Base-by-base conservation (phyloP, 805 yeast genomes). In the Isabelozyma pseudorhagii region DNA sequence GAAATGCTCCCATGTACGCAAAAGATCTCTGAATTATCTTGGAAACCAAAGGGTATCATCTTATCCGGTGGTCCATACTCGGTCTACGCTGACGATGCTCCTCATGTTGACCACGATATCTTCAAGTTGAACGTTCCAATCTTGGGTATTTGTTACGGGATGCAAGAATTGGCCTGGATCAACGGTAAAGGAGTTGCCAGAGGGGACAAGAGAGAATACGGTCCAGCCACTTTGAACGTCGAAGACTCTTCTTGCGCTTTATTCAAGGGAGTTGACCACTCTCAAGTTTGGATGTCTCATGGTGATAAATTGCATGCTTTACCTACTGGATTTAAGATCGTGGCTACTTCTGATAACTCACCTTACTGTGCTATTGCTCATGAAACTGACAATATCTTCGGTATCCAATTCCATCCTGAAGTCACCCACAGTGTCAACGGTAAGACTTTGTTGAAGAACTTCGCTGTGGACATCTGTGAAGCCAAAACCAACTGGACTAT, bases 1-100 rank as follows among this genome's bases (percentile, higher is more conserved):
- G 99, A 94, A 77, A 94, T 94, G 99, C 82, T 94, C 56, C 99
- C 99, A 59, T 94, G 99, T 76, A 94, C 99, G 48, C 99, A 96
- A 75, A 94, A 94, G 78, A 93, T 94, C 66, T 68, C 86, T 48
- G 97, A 93, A 59, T 81, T 94, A 61, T 72, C 84, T 52, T 94
- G 97, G 96, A 92, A 83, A 68, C 99, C 99, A 59, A 89, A 85
- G 69, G 99, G 99, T 75, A 85, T 94, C 51, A 94, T 94, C 64
- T 77, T 94, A 54, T 91, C 97, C 44, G 99, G 99, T 55, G 94
- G 97, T 57, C 99, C 99, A 47, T 94, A 89, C 85, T 91, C 98
- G 10, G 99, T 94, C 46, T 94, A 93, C 67, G 97, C 87, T 51
- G 86, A 83, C 50, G 98, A 86, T 61, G 91, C 97, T 53, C 99